Evolutionary conservation across 129 eudicot species (phyloP), one percentile per base, ranked within the genome.

Genomic region (Dittrichia graveolens): DNA sequence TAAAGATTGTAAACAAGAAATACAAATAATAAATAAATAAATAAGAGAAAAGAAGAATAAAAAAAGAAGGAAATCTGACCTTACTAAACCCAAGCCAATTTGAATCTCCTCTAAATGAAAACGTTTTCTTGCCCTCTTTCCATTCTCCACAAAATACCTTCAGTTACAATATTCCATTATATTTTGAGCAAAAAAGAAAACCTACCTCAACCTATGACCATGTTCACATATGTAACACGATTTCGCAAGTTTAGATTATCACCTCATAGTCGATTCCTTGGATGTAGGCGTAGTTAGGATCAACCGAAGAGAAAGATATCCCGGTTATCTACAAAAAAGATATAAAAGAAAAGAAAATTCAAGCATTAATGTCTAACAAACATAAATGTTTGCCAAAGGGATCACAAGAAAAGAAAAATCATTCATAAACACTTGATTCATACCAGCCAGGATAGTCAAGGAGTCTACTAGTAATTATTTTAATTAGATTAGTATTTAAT

Each of bases 231-330:
- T 49, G 60, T 73, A 24, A 64, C 16, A 45, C 14, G 45, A 45
- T 13, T 50, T 57, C 45, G 18, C 9, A 54, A 12, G 13, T 49
- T 71, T 11, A 58, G 67, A 35, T 34, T 66, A 42, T 78, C 24
- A 91, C 97, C 97, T 88, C 97, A 71, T 91, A 91, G 65, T 91
- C 97, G 67, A 88, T 85, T 72, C 97, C 97, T 83, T 91, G 97
- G 16, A 86, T 81, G 73, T 86, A 88, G 65, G 81, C 85, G 66
- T 86, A 91, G 75, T 84, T 55, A 61, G 89, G 76, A 76, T 91
- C 89, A 72, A 80, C 75, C 11, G 91, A 86, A 46, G 96, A 91
- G 82, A 91, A 91, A 59, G 86, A 68, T 70, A 91, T 83, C 53
- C 97, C 96, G 62, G 97, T 91, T 74, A 91, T 86, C 97, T 91